Evolutionary conservation across 2,329 filamentous ascomycete genomes (phyloP).

Genomic region (Fusarium sp.): DNA sequence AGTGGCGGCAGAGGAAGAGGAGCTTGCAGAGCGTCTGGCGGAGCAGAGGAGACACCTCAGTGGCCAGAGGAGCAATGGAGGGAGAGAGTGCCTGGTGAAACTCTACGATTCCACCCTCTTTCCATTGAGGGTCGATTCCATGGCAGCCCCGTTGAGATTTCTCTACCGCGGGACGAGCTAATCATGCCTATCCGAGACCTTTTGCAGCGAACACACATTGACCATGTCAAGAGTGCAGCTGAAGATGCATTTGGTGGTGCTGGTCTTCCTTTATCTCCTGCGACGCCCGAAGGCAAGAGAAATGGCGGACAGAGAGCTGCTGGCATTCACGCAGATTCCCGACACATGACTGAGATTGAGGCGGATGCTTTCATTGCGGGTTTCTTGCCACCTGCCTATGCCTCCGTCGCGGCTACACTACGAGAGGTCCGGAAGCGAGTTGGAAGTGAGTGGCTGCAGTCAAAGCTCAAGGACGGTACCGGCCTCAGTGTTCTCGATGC

Average conservation of each 20-base stretch:
- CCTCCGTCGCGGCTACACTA: conserved; percentile 73
- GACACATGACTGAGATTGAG: conserved; percentile 79
- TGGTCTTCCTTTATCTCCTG: conserved; percentile 80
- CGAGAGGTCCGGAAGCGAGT: conserved; percentile 81
- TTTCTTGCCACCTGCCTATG: conserved; percentile 78
- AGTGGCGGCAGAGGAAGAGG: conserved; percentile 49
- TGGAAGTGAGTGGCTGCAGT: conserved; percentile 77
- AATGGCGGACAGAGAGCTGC: conserved; percentile 73
- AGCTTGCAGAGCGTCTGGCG: conserved; percentile 46
- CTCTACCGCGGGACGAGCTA: conserved; percentile 78
- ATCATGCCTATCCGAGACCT: conserved; percentile 77
- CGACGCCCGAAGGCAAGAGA: conserved; percentile 71
- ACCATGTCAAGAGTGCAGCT: conserved; percentile 80
- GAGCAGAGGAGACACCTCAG: conserved; percentile 45
- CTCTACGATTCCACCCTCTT: conserved; percentile 75
- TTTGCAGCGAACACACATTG: conserved; percentile 75
- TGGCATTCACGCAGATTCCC: conserved; percentile 71
- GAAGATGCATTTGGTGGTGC: conserved; percentile 81
- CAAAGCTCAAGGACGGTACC: conserved; percentile 69
- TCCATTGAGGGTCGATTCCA: conserved; percentile 81
- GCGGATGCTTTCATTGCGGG: conserved; percentile 78
- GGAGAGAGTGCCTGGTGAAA: conserved; percentile 49
- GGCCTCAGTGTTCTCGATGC: conserved; percentile 76
- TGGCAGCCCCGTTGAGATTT: conserved; percentile 78
- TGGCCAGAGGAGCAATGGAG: conserved; percentile 50